Evolutionary conservation across 2,329 filamentous ascomycete genomes (phyloP).

Genomic region (Lasiodiplodia theobromae): DNA sequence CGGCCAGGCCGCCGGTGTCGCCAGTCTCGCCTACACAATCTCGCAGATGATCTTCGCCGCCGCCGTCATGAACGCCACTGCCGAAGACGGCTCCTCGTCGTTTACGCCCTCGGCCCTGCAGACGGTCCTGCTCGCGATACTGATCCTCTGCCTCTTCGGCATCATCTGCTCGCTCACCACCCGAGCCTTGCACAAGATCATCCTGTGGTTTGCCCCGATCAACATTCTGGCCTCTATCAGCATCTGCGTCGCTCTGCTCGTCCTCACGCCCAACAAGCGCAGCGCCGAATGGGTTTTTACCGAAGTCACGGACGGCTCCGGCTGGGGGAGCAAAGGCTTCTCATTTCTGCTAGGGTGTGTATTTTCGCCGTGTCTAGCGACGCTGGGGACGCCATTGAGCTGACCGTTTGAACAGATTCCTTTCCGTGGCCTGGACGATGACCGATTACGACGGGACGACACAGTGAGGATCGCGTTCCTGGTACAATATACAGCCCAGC

Average conservation of each 20-base stretch:
- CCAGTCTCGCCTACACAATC: constrained; percentile 68
- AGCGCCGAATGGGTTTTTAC: constrained; percentile 67
- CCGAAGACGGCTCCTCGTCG: constrained; percentile 56
- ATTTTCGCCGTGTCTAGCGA: constrained; percentile 25
- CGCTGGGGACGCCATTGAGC: constrained; percentile 10
- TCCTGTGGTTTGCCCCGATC: constrained; percentile 71
- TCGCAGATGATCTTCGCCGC: constrained; percentile 70
- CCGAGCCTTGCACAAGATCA: constrained; percentile 64
- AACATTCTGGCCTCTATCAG: constrained; percentile 68
- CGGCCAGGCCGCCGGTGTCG: constrained; percentile 68
- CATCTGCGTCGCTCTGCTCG: constrained; percentile 66
- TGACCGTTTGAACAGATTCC: constrained; percentile 49
- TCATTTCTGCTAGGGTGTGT: constrained; percentile 67
- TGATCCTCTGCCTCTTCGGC: constrained; percentile 62
- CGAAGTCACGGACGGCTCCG: constrained; percentile 67
- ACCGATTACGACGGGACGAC: constrained; percentile 73
- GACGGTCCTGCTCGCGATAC: constrained; percentile 65
- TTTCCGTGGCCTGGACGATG: constrained; percentile 69
- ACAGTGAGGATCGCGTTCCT: constrained; percentile 53
- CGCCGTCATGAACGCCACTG: constrained; percentile 64
- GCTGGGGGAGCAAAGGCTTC: constrained; percentile 67
- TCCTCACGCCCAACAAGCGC: constrained; percentile 66
- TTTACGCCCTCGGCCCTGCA: constrained; percentile 66
- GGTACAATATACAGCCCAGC: not conserved
- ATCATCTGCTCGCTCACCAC: constrained; percentile 70